Conservation (phyloP, 345 rosid species). For the Salix caprea region DNA sequence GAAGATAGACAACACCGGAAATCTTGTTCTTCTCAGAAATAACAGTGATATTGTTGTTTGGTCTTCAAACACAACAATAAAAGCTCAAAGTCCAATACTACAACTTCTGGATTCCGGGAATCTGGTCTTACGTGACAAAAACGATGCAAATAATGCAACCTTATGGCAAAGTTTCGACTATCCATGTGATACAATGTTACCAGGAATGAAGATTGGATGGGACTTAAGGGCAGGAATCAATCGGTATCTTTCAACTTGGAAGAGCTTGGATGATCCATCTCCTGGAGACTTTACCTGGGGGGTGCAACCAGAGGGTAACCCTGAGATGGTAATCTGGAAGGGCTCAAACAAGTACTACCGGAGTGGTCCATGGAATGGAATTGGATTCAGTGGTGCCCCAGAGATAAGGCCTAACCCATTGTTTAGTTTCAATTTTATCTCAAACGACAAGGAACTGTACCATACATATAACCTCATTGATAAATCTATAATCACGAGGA, state of each 20-base stretch:
- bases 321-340: background rate
- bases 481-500: background rate
- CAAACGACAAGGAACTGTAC: background rate
- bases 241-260: constrained; percentile 4
- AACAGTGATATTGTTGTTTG: background rate
- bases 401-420: background rate
- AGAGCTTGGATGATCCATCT: constrained; percentile 6
- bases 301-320: background rate
- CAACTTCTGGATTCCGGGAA: constrained; percentile 15
- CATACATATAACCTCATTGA: background rate
- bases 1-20: background rate
- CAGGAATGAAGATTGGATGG: constrained; percentile 16
- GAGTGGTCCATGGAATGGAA: constrained; percentile 16
- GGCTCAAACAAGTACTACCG: background rate
- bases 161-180: constrained; percentile 22
- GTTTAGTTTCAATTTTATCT: background rate
- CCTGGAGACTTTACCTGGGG: constrained; percentile 2
- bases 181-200: constrained; percentile 7
- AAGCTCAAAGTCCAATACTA: background rate
- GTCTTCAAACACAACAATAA: constrained; percentile 2
- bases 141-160: background rate
- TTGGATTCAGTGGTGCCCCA: background rate
- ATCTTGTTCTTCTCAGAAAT: background rate
- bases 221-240: background rate
- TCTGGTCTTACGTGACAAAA: constrained; percentile 1